Percentiles rank a stretch among this genome's conserved stretches.
phyloP scores from a whole-genome alignment of 2,329 filamentous ascomycete species.

The Ascochyta rabiei region DNA sequence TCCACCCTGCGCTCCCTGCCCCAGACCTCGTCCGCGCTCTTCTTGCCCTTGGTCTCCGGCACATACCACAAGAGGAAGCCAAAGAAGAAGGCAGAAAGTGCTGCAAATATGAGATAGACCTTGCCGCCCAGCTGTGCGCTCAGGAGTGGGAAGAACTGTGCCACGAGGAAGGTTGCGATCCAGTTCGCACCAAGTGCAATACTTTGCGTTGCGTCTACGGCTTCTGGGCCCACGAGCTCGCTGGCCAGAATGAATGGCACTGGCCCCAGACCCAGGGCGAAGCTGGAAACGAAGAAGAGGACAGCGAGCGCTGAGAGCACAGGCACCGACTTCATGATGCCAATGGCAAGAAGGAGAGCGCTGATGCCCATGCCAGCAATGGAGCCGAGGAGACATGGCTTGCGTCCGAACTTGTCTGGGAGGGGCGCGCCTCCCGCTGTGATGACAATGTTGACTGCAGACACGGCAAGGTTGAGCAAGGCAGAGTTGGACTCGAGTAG shows the following conservation, averaged over 20 bases:
- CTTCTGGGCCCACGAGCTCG: constrained; percentile 87
- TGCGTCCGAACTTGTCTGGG: constrained; percentile 86
- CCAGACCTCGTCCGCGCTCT: constrained; percentile 89
- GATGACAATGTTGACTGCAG: constrained; percentile 81
- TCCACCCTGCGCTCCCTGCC: constrained; percentile 60
- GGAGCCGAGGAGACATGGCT: constrained; percentile 80
- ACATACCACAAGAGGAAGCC: constrained; percentile 75
- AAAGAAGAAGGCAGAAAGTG: constrained; percentile 70
- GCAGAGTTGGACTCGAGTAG: constrained; percentile 82
- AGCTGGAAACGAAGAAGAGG: constrained; percentile 84
- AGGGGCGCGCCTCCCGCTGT: constrained; percentile 83
- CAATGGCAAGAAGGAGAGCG: constrained; percentile 77
- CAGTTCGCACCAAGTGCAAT: constrained; percentile 89
- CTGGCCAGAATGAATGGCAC: constrained; percentile 94
- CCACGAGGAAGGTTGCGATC: constrained; percentile 87
- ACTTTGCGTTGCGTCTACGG: constrained; percentile 88
- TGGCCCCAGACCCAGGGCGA: constrained; percentile 87
- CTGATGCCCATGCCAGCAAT: constrained; percentile 83
- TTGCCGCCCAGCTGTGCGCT: constrained; percentile 80
- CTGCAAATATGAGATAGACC: constrained; percentile 92
- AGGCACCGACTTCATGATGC: constrained; percentile 75
- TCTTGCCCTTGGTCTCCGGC: constrained; percentile 88
- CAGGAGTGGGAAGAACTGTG: constrained; percentile 91
- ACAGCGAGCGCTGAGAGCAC: constrained; percentile 81
- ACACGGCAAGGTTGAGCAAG: constrained; percentile 85